These are phyloP conservation scores for Claviceps monticola DNA, from an alignment of 2,329 filamentous ascomycete genomes.

Conservation along the genomic window DNA sequence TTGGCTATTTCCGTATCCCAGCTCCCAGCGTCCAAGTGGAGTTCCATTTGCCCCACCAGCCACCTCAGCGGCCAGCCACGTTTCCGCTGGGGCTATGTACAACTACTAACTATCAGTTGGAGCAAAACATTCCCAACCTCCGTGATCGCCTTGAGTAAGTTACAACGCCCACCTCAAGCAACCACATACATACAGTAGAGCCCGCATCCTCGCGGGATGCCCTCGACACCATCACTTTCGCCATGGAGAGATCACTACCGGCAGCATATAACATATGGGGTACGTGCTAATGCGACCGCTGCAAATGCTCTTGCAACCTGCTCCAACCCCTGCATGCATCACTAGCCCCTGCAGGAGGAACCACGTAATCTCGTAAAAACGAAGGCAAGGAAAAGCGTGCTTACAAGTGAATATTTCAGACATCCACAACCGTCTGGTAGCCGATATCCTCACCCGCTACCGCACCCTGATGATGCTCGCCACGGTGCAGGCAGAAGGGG, in stretches of 20 bases:
- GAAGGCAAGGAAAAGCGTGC: not conserved
- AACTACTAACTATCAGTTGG: not conserved
- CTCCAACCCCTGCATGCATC: too few species aligned
- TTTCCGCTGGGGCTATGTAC: not conserved
- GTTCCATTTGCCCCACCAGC: not conserved
- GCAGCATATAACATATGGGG: constrained; percentile 23
- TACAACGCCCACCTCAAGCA: not conserved
- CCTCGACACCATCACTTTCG: not conserved
- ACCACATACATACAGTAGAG: not conserved
- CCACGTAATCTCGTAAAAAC: not conserved
- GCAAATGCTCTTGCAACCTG: not conserved
- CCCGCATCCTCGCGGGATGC: not conserved
- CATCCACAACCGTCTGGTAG: constrained; percentile 30
- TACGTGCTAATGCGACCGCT: constrained; percentile 8
- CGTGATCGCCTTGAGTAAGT: too few species aligned
- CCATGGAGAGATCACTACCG: constrained; percentile 21
- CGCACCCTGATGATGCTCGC: constrained; percentile 29
- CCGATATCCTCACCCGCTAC: constrained; percentile 30
- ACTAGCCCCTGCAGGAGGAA: not conserved
- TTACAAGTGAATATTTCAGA: constrained; percentile 14
- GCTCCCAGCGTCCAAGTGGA: too few species aligned
- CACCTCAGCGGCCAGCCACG: not conserved
- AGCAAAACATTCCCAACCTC: not conserved
- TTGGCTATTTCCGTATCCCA: too few species aligned
- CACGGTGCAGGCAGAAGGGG: constrained; percentile 27